Evolutionary conservation across 805 yeast species (phyloP).

Genomic region (Allodekkera sacchari): DNA sequence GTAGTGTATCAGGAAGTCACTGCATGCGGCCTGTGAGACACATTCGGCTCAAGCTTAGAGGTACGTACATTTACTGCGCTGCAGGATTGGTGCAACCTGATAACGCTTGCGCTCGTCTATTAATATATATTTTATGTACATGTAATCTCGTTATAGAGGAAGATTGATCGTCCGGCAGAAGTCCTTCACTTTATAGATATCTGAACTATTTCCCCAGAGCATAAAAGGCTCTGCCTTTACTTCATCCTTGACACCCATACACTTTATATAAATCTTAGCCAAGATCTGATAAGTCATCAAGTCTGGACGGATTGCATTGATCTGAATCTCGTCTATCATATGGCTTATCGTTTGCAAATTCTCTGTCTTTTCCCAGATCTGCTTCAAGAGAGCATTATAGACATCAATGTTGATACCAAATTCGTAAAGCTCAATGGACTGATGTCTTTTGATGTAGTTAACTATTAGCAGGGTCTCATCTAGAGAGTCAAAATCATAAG

Average conservation of each 20-base stretch:
- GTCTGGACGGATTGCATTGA: conserved; percentile 25
- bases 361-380: conserved; percentile 21
- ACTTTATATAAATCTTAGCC: conserved; percentile 18
- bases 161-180: conserved; percentile 11
- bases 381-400: conserved; percentile 20
- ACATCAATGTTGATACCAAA: conserved; percentile 23
- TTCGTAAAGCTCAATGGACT: conserved; percentile 22
- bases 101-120: neutral
- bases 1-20: too few relatives aligned
- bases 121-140: neutral
- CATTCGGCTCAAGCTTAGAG: too few relatives aligned
- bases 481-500: conserved; percentile 22
- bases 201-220: conserved; percentile 21
- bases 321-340: conserved; percentile 20
- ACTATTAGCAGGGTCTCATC: conserved; percentile 16
- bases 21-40: too few relatives aligned
- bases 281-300: conserved; percentile 19
- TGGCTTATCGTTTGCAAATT: conserved; percentile 16
- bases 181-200: conserved; percentile 18
- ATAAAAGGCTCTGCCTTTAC: conserved; percentile 17
- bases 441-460: conserved; percentile 19
- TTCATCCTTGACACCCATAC: conserved; percentile 19
- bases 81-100: neutral
- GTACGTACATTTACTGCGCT: too few relatives aligned
- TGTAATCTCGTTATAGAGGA: too few relatives aligned